Percentiles rank a stretch among this genome's conserved stretches.
phyloP scores from a whole-genome alignment of 352 stramenopile species.

The Pythium sukuiense region DNA sequence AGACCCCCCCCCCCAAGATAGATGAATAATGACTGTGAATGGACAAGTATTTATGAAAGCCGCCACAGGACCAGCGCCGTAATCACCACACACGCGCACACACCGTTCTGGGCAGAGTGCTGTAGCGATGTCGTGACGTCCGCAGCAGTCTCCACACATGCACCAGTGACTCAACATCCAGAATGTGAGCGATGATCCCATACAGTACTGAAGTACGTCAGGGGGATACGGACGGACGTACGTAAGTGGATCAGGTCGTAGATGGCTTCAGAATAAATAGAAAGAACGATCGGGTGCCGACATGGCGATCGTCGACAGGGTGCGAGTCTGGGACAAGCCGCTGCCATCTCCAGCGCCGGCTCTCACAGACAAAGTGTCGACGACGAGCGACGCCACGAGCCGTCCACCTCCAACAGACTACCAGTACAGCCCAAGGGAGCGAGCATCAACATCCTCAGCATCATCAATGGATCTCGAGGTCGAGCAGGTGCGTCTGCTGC shows the following conservation, averaged over 20 bases:
- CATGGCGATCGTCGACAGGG: constrained; percentile 1
- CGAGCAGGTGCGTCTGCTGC: constrained; percentile 23
- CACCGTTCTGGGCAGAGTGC: neutral
- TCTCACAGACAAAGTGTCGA: neutral
- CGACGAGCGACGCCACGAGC: neutral
- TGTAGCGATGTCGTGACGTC: neutral
- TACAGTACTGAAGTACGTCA: neutral
- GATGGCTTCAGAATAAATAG: constrained; percentile 6
- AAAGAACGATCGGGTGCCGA: neutral
- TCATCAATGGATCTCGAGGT: constrained; percentile 13
- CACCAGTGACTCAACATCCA: neutral
- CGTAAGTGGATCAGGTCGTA: neutral
- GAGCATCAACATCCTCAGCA: neutral
- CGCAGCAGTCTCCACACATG: neutral
- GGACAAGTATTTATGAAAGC: constrained; percentile 3
- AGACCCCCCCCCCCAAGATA: neutral
- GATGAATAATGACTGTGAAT: neutral
- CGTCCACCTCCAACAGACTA: neutral
- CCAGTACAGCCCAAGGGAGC: neutral
- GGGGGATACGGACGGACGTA: neutral
- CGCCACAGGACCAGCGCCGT: neutral
- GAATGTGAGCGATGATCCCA: no score
- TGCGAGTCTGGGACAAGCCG: neutral
- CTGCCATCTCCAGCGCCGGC: neutral
- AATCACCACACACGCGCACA: neutral